These are phyloP conservation scores for Hygrocybe coccinea DNA, from an alignment of 768 basidiomycete species.

Conservation along the genomic window DNA sequence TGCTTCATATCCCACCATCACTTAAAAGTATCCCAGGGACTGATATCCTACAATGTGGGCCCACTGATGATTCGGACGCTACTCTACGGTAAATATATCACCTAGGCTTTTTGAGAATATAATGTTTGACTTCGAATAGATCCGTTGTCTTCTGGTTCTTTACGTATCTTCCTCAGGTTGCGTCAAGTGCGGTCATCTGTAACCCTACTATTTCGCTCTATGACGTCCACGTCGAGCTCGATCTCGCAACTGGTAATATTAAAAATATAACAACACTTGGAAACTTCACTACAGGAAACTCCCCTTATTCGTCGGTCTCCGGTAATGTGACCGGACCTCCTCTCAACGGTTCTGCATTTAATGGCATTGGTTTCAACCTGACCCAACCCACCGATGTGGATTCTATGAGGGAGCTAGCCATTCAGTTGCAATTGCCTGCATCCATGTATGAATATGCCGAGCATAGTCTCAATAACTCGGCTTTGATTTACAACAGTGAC, in stretches of 20 bases:
- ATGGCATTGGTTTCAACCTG: not conserved
- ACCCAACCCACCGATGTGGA: not conserved
- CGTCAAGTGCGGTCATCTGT: constrained; percentile 45
- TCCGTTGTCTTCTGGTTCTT: constrained; percentile 59
- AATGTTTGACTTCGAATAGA: constrained; percentile 29
- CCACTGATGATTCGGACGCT: not conserved
- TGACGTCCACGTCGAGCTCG: constrained; percentile 42
- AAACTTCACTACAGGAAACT: constrained; percentile 31
- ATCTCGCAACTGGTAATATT: constrained; percentile 41
- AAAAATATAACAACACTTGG: constrained; percentile 36
- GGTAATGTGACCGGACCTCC: constrained; percentile 32
- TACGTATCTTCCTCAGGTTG: constrained; percentile 29
- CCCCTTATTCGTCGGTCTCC: constrained; percentile 37
- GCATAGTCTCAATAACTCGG: not conserved
- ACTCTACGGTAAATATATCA: not conserved
- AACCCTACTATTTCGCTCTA: constrained; percentile 39
- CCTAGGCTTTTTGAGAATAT: constrained; percentile 5
- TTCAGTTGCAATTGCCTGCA: not conserved
- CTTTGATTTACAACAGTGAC: not conserved
- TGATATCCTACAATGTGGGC: not conserved
- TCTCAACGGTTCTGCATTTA: not conserved
- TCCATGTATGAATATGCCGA: not conserved
- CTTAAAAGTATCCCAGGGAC: constrained; percentile 6
- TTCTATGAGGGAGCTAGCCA: not conserved
- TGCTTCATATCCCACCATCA: not conserved